Conservation (phyloP, 1,284 basidiomycete genomes). For the Cutaneotrichosporon cavernicola region DNA sequence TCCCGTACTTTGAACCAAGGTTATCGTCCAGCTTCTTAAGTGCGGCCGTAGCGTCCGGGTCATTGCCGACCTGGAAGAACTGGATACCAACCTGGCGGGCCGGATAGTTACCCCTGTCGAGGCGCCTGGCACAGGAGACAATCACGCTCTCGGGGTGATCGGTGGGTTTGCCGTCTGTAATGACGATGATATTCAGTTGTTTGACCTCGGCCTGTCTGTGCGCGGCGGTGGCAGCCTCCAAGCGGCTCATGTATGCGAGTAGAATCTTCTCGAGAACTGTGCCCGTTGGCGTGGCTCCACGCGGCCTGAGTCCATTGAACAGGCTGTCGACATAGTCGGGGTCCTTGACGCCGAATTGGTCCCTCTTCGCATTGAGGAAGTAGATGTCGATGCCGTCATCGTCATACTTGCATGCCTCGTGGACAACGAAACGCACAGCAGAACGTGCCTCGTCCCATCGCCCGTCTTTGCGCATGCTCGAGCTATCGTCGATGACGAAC, state of each 20-base stretch:
- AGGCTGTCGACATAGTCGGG: slow-evolving; percentile 47
- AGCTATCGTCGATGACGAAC: slow-evolving; percentile 48
- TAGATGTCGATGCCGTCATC: slow-evolving; percentile 50
- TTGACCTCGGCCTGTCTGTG: not conserved
- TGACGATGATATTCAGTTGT: slow-evolving; percentile 45
- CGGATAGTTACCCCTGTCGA: slow-evolving; percentile 51
- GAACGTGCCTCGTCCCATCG: slow-evolving; percentile 44
- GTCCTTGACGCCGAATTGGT: slow-evolving; percentile 38
- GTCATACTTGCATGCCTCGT: slow-evolving; percentile 29
- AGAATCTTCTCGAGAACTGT: slow-evolving; percentile 43
- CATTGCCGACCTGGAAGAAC: slow-evolving; percentile 53
- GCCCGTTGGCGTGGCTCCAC: slow-evolving; percentile 46
- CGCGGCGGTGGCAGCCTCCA: slow-evolving; percentile 32
- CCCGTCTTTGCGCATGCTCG: slow-evolving; percentile 42
- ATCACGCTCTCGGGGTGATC: slow-evolving; percentile 48
- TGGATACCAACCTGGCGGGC: slow-evolving; percentile 53
- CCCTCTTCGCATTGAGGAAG: slow-evolving; percentile 51
- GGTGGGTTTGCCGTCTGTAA: slow-evolving; percentile 43
- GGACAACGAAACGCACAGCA: slow-evolving; percentile 46
- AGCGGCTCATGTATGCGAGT: slow-evolving; percentile 43
- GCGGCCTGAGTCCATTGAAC: slow-evolving; percentile 45
- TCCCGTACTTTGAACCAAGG: slow-evolving; percentile 23
- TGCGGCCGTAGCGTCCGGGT: slow-evolving; percentile 42
- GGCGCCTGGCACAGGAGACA: slow-evolving; percentile 36
- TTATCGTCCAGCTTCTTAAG: slow-evolving; percentile 50